Base-by-base conservation (phyloP, 306 rosid species). In the Cicer yamashitae region DNA sequence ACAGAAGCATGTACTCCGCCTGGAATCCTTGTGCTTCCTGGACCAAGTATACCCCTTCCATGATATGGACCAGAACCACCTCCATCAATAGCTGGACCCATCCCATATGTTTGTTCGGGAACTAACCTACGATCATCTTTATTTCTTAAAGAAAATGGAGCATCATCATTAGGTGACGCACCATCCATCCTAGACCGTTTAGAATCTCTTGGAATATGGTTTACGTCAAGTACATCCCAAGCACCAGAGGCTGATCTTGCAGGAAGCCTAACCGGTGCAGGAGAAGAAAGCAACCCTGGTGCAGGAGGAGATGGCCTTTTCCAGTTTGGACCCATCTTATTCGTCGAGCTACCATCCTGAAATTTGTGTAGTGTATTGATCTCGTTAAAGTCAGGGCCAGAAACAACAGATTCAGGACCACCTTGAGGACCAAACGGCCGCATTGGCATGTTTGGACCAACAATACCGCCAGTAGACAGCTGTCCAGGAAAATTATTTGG, bases 381-480 rank as follows among this genome's bases (percentile, higher is more conserved):
- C 67, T 93, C 98, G 75, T 85, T 88, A 63, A 88, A 83, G 53
- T 91, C 97, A 4, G 87, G 81, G 40, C 92, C 96, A 37, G 91
- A 67, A 79, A 84, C 78, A 73, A 64, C 82, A 77, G 88, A 84
- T 12, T 89, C 98, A 81, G 82, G 83, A 79, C 88, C 84, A 73
- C 96, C 88, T 37, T 83, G 96, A 79, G 90, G 79, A 85, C 93
- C 96, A 76, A 92, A 89, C 53, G 96, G 89, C 69, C 97, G 88
- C 88, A 92, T 76, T 40, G 86, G 74, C 44, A 74, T 60, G 68
- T 90, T 86, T 70, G 91, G 82, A 77, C 97, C 91, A 64, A 79
- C 76, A 74, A 86, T 81, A 63, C 89, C 87, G 60, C 81, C 68
- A 77, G 84, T 57, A 74, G 89, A 89, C 67, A 86, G 75, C 51